These are phyloP conservation scores for Neocallimastix lanati DNA, from an alignment of 192 early-diverging fungal species.

Conservation along the genomic window DNA sequence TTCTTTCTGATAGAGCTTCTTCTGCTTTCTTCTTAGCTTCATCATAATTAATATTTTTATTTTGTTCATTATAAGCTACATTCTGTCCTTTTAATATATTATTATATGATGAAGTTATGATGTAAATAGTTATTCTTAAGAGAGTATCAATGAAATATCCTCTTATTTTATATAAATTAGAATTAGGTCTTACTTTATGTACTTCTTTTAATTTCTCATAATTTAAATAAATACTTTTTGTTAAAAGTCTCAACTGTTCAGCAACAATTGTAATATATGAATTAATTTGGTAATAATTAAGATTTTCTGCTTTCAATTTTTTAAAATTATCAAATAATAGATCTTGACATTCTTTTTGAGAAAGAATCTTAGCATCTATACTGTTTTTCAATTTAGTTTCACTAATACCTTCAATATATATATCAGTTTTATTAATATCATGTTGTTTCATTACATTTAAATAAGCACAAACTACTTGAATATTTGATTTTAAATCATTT, in stretches of 20 bases:
- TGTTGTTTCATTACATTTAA: not conserved
- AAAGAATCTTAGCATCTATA: too few relatives aligned
- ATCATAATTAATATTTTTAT: not conserved
- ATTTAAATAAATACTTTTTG: not conserved
- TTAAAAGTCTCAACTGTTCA: not conserved
- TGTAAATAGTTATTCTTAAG: not conserved
- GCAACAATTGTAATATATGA: not conserved
- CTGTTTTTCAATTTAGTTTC: too few relatives aligned
- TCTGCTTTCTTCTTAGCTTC: not conserved
- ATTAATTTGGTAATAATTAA: not conserved
- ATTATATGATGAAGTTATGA: not conserved
- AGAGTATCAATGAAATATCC: not conserved
- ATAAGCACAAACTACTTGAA: not conserved
- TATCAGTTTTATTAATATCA: not conserved
- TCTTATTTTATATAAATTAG: not conserved
- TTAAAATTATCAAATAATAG: not conserved
- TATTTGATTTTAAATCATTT: not conserved
- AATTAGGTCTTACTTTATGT: too few relatives aligned
- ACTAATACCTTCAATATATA: not conserved
- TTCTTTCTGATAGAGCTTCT: not conserved
- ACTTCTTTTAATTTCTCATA: not conserved
- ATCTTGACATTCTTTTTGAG: not conserved
- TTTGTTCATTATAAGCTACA: not conserved
- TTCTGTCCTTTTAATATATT: not conserved
- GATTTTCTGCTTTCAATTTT: not conserved